Conservation (phyloP, 2,329 filamentous ascomycete species). For the Zalaria obscura region DNA sequence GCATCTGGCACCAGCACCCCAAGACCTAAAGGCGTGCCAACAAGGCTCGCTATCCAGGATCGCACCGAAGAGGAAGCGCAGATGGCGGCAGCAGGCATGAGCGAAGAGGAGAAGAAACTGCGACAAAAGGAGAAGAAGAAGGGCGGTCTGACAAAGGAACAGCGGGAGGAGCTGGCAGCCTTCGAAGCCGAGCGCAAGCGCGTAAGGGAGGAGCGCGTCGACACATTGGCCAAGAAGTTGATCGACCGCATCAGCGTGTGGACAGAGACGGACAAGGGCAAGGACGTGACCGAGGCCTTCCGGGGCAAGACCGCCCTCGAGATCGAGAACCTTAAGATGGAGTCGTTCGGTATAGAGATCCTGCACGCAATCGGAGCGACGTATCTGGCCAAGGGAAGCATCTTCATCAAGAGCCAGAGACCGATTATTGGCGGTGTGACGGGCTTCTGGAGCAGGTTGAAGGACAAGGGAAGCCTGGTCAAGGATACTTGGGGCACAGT, state of each 20-base stretch:
- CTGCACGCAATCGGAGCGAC: slow-evolving; percentile 87
- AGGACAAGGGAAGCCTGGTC: slow-evolving; percentile 90
- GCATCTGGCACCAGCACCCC: slow-evolving; percentile 31
- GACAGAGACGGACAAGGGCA: slow-evolving; percentile 89
- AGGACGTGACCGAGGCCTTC: slow-evolving; percentile 76
- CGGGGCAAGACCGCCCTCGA: slow-evolving; percentile 89
- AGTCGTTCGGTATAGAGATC: slow-evolving; percentile 93
- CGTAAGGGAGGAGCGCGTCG: slow-evolving; percentile 79
- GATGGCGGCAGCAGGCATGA: slow-evolving; percentile 49
- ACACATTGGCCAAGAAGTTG: slow-evolving; percentile 71
- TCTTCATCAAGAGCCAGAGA: slow-evolving; percentile 87
- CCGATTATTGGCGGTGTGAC: slow-evolving; percentile 71
- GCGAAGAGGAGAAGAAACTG: slow-evolving; percentile 60
- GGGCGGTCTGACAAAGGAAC: slow-evolving; percentile 73
- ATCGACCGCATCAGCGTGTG: slow-evolving; percentile 82
- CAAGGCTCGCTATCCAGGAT: slow-evolving; percentile 79
- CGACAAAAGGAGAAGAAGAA: slow-evolving; percentile 82
- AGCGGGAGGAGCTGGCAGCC: slow-evolving; percentile 78
- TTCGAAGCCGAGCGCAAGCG: slow-evolving; percentile 75
- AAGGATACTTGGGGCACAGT: slow-evolving; percentile 99
- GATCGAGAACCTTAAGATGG: slow-evolving; percentile 98
- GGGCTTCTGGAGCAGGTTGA: slow-evolving; percentile 85
- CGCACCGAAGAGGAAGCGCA: slow-evolving; percentile 58
- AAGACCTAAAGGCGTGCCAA: slow-evolving; percentile 45
- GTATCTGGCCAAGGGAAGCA: slow-evolving; percentile 76